Base-by-base conservation (phyloP, 2,329 filamentous ascomycete genomes). In the Myriangium duriaei region DNA sequence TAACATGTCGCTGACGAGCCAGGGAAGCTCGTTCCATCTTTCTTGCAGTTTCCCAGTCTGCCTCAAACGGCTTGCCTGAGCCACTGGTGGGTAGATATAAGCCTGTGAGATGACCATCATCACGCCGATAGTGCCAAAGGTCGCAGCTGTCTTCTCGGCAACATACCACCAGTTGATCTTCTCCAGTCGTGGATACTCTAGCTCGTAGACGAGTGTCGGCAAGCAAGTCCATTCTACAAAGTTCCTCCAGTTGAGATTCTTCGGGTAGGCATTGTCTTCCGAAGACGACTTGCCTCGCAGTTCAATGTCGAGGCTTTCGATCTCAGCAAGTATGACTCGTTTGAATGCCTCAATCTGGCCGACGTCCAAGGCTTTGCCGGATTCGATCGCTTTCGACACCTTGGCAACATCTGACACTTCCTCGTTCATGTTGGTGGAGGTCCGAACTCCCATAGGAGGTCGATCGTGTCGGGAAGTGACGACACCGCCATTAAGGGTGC, bases 61-160 rank as follows among this genome's bases (percentile, higher is more conserved):
- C 55, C 81, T 81, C 69, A 81, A 77, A 42, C 65, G 63, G 19
- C 81, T 60, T 0, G 76, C 75, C 48, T 72, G 64, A 52, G 81
- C 70, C 2, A 86, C 78, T 0, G 83, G 72, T 0, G 82, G 81
- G 51, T 84, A 86, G 47, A 87, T 84, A 50, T 74, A 83, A 14
- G 76, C 71, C 59, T 87, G 81, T 0, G 76, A 80, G 36, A 87
- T 67, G 52, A 84, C 74, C 44, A 84, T 79, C 82, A 87, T 87
- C 44, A 85, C 74, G 50, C 79, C 76, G 28, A 86, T 72, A 40
- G 82, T 67, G 5, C 81, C 81, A 42, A 86, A 71, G 11, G 76
- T 79, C 2, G 81, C 81, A 1, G 68, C 65, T 1, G 68, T 60
- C 56, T 87, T 87, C 56, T 87, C 81, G 5, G 70, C 67, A 3